These are phyloP conservation scores for Spergularia azorica DNA, from an alignment of 179 eudicot genomes.

Conservation along the genomic window DNA sequence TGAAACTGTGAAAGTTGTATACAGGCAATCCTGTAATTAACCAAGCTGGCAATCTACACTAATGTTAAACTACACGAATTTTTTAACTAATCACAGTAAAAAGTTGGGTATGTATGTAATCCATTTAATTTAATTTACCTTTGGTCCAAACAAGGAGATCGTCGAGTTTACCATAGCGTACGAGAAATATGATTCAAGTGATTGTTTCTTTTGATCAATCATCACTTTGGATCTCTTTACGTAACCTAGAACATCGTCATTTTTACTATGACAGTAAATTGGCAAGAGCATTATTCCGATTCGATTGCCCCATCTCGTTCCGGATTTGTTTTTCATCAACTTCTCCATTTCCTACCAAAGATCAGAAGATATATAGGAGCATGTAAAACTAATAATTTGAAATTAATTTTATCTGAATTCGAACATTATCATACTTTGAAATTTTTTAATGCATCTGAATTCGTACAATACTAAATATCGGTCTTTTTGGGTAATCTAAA, in stretches of 20 bases:
- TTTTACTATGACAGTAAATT: conserved; percentile 41
- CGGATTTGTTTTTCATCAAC: conserved; percentile 43
- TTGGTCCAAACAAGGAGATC: conserved; percentile 61
- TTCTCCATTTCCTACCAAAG: conserved; percentile 47
- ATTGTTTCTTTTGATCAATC: conserved; percentile 66
- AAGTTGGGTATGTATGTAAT: not conserved
- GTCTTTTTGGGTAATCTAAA: no score
- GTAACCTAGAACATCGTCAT: conserved; percentile 36
- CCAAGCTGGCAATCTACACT: conserved; percentile 46
- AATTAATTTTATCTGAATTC: no score
- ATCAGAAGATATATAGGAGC: not conserved
- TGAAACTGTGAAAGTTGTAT: conserved; percentile 68
- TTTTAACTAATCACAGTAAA: not conserved
- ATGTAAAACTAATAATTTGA: no score
- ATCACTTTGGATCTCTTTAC: conserved; percentile 57
- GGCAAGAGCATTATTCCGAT: conserved; percentile 63
- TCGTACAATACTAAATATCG: no score
- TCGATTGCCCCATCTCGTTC: conserved; percentile 64
- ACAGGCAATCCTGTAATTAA: conserved; percentile 47
- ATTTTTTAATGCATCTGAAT: no score
- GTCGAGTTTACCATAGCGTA: conserved; percentile 38
- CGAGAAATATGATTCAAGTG: conserved; percentile 55
- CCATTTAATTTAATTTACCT: conserved; percentile 32
- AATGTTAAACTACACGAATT: not conserved
- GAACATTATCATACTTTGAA: no score